Conservation (phyloP, 495 filamentous ascomycete genomes). For the Penicillium canariense region DNA sequence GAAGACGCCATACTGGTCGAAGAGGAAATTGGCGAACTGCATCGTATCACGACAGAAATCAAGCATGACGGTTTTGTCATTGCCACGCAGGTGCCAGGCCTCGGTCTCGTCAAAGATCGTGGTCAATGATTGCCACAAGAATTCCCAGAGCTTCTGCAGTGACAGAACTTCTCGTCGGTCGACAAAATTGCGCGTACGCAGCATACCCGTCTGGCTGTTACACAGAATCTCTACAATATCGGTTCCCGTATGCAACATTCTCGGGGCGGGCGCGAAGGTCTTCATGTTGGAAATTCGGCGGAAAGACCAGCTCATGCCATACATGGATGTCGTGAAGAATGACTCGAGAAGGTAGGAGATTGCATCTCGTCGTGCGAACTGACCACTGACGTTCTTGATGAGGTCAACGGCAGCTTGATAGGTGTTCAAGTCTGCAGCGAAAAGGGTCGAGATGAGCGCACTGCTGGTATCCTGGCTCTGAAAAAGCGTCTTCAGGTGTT, state of each 20-base stretch:
- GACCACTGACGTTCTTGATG: conserved; percentile 72
- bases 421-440: conserved; percentile 65
- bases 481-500: conserved; percentile 64
- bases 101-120: conserved; percentile 84
- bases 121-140: conserved; percentile 72
- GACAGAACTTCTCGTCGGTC: conserved; percentile 59
- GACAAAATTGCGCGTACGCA: conserved; percentile 61
- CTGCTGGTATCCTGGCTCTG: conserved; percentile 58
- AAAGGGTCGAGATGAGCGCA: conserved; percentile 65
- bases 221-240: conserved; percentile 80
- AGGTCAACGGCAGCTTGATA: conserved; percentile 74
- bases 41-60: conserved; percentile 93
- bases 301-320: conserved; percentile 59
- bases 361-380: conserved; percentile 69
- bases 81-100: conserved; percentile 64
- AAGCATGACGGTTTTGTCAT: conserved; percentile 72
- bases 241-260: conserved; percentile 68
- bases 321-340: conserved; percentile 61
- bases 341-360: conserved; percentile 65
- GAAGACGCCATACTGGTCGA: conserved; percentile 78
- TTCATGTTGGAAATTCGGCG: conserved; percentile 54
- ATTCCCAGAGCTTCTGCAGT: conserved; percentile 74
- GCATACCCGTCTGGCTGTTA: conserved; percentile 74
- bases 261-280: conserved; percentile 64
- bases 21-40: conserved; percentile 81